Evolutionary conservation across 1,284 basidiomycete species (phyloP).

Genomic region (Sporisorium exsertum): DNA sequence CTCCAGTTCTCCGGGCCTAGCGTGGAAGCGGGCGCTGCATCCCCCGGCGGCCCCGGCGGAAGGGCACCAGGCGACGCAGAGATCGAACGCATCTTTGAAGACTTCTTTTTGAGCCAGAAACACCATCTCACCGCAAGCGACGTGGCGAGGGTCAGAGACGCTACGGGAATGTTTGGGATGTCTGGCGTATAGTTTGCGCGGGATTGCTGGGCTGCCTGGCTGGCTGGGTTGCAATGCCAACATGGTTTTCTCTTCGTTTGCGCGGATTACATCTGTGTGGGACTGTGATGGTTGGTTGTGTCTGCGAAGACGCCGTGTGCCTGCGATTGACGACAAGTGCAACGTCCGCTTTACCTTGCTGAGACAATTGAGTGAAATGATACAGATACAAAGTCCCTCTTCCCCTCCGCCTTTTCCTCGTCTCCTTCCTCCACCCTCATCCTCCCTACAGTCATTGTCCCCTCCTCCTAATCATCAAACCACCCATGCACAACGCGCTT

Average conservation of each 20-base stretch:
- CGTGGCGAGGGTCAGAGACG: conserved; percentile 62
- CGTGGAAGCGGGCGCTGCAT: conserved; percentile 41
- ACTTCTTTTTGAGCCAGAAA: conserved; percentile 66
- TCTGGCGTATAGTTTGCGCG: conserved; percentile 41
- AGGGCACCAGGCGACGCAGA: conserved; percentile 61
- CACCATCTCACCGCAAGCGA: conserved; percentile 64
- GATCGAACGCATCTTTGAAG: conserved; percentile 65
- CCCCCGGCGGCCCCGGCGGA: conserved; percentile 25
- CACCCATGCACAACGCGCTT: conserved; percentile 33
- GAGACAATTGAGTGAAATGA: conserved; percentile 2
- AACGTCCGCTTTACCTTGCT: background rate
- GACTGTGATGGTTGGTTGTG: too few species aligned
- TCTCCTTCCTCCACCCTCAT: background rate
- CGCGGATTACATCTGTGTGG: too few species aligned
- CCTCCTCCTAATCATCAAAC: conserved; percentile 12
- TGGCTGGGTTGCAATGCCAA: background rate
- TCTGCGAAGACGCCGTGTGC: background rate
- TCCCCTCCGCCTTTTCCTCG: background rate
- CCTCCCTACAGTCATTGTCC: too few species aligned
- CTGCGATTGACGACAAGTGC: too few species aligned
- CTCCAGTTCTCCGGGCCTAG: conserved; percentile 52
- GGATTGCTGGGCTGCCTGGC: background rate
- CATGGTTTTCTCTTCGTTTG: background rate
- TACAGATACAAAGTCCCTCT: conserved; percentile 10
- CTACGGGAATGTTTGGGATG: conserved; percentile 66